A percentile compares a stretch with the other conserved stretches of the same genome.
Conservation (phyloP, 2,329 filamentous ascomycete species). For the Cladophialophora yegresii region DNA sequence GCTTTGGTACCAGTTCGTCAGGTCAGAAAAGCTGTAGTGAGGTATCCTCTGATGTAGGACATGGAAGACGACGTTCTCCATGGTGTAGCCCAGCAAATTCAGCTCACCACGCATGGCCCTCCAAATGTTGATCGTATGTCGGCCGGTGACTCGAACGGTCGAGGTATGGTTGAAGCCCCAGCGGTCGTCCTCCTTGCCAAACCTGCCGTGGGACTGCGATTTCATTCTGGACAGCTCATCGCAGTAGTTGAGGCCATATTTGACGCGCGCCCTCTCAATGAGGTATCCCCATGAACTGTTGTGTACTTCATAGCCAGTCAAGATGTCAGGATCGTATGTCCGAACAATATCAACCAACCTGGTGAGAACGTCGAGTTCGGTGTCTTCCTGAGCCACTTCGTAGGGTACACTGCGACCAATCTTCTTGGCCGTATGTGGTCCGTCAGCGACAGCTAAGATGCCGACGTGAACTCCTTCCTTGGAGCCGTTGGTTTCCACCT, state of each 20-base stretch:
- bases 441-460: conserved; percentile 69
- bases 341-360: conserved; percentile 86
- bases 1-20: conserved; percentile 81
- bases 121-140: conserved; percentile 98
- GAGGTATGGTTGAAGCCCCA: conserved; percentile 96
- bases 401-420: conserved; percentile 63
- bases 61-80: conserved; percentile 95
- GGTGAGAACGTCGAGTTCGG: conserved; percentile 82
- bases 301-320: conserved; percentile 94
- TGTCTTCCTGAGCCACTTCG: conserved; percentile 71
- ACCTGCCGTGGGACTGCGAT: conserved; percentile 75
- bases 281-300: conserved; percentile 93
- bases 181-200: conserved; percentile 80
- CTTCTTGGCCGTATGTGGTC: conserved; percentile 59
- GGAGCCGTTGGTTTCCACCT: conserved; percentile 46
- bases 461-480: conserved; percentile 62
- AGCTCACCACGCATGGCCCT: conserved; percentile 92
- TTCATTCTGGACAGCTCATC: conserved; percentile 91
- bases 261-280: conserved; percentile 80
- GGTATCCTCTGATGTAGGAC: conserved; percentile 83
- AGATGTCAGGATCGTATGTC: conserved; percentile 80
- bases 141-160: conserved; percentile 85
- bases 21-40: conserved; percentile 75
- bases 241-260: conserved; percentile 87
- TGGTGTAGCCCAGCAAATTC: conserved; percentile 87